Evolutionary conservation across 2,329 filamentous ascomycete genomes (phyloP).

Genomic region (Huntiella abstrusa): DNA sequence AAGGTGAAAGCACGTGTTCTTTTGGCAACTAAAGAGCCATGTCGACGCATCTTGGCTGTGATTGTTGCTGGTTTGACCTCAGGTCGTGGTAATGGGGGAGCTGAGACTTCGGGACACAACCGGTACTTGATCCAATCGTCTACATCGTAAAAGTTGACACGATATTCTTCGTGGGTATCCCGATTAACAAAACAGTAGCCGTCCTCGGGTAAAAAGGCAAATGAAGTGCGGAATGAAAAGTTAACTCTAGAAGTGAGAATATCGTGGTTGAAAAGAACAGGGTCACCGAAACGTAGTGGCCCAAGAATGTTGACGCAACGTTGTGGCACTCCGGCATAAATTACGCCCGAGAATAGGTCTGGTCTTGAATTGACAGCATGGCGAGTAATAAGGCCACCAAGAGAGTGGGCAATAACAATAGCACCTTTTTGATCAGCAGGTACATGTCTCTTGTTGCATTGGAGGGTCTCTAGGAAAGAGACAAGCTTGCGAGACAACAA

Average conservation of each 20-base stretch:
- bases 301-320: conserved; percentile 83
- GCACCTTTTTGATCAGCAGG: conserved; percentile 44
- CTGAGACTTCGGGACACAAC: conserved; percentile 19
- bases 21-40: conserved; percentile 6
- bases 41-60: conserved; percentile 5
- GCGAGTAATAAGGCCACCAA: conserved; percentile 66
- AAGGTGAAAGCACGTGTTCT: conserved; percentile 5
- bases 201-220: conserved; percentile 67
- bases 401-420: conserved; percentile 65
- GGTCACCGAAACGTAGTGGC: conserved; percentile 78
- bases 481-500: conserved; percentile 54
- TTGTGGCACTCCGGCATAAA: conserved; percentile 72
- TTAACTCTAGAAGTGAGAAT: conserved; percentile 85
- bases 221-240: conserved; percentile 76
- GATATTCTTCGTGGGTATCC: conserved; percentile 59
- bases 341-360: conserved; percentile 66
- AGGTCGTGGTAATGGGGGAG: conserved; percentile 3
- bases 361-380: conserved; percentile 75
- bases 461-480: conserved; percentile 52
- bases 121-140: conserved; percentile 63
- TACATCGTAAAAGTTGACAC: conserved; percentile 65
- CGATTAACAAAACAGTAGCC: conserved; percentile 78
- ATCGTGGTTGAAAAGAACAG: conserved; percentile 73
- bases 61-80: neutral
- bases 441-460: conserved; percentile 43